Conservation (phyloP, 352 stramenopile genomes). For the Phytophthora macrochlamydospora region DNA sequence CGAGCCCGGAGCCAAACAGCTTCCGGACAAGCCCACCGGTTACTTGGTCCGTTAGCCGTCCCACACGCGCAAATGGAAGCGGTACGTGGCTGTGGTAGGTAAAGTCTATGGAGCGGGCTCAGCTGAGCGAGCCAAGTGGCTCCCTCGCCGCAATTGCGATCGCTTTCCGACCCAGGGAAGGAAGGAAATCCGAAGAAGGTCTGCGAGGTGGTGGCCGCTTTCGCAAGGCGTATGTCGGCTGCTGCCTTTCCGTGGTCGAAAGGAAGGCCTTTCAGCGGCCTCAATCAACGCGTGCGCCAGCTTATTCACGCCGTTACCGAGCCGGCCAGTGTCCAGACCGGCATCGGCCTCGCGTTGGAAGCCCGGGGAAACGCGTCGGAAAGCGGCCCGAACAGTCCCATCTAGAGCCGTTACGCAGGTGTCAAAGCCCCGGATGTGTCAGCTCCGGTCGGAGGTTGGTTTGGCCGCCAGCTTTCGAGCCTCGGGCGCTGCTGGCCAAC, state of each 20-base stretch:
- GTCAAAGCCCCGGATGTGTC: not conserved
- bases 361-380: not conserved
- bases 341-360: not conserved
- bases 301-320: not conserved
- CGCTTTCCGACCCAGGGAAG: too few relatives aligned
- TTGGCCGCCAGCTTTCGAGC: not conserved
- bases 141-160: too few relatives aligned
- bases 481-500: not conserved
- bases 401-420: not conserved
- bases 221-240: conserved; percentile 1
- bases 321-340: not conserved
- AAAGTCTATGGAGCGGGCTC: not conserved
- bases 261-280: not conserved
- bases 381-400: not conserved
- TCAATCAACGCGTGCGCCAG: not conserved
- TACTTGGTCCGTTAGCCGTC: not conserved
- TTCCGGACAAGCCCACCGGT: not conserved
- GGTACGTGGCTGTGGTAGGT: not conserved
- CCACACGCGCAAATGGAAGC: not conserved
- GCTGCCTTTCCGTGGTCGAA: not conserved
- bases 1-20: not conserved
- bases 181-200: too few relatives aligned
- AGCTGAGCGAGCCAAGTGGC: not conserved
- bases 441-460: not conserved
- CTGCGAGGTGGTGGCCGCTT: too few relatives aligned